phyloP scores from a whole-genome alignment of 441 rosid genomes.

The Lepidium campestre region DNA sequence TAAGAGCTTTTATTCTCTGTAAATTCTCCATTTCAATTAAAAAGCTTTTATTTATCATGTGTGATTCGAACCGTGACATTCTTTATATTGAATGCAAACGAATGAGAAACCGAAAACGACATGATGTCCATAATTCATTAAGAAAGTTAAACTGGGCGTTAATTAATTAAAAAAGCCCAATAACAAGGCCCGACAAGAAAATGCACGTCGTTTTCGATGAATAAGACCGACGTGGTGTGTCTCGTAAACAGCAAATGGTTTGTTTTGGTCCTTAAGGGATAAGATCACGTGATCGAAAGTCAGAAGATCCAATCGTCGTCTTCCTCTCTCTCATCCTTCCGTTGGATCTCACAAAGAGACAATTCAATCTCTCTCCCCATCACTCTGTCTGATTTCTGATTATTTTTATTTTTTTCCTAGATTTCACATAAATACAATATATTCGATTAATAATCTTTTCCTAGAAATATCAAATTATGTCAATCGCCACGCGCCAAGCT shows the following conservation, averaged over 20 bases:
- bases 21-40: background rate
- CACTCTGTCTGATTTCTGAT: conserved; percentile 8
- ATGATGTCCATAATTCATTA: background rate
- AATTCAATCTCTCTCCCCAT: conserved; percentile 12
- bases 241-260: conserved; percentile 19
- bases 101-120: conserved; percentile 1
- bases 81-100: background rate
- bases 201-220: background rate
- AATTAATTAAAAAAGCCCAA: background rate
- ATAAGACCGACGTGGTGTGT: conserved; percentile 7
- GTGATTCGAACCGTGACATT: background rate
- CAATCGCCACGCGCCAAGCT: conserved; percentile 29
- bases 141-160: background rate
- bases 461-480: background rate
- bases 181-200: background rate
- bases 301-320: conserved; percentile 17
- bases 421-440: background rate
- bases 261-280: conserved; percentile 14
- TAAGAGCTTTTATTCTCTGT: no score
- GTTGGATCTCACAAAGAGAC: conserved; percentile 17
- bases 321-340: background rate
- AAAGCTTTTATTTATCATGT: background rate
- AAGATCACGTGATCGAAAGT: conserved; percentile 26
- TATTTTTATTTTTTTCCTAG: background rate
- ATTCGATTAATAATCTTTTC: no score